Evolutionary conservation across 2,329 filamentous ascomycete species (phyloP), one percentile per base, ranked within the genome.

Genomic region (Claviceps maximensis): DNA sequence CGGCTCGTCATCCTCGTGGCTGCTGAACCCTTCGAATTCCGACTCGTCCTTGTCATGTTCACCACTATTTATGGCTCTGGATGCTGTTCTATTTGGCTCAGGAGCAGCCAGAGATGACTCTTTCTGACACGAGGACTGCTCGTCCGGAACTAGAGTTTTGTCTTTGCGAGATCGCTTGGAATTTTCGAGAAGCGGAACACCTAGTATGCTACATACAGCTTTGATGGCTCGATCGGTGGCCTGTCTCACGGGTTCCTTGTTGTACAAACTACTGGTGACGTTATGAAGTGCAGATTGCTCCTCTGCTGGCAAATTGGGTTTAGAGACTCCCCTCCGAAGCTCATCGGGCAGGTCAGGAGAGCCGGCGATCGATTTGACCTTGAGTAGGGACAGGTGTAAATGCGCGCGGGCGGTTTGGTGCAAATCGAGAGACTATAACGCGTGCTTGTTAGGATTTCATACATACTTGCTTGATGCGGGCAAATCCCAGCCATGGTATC

Each of bases 231-330:
- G 70, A 27, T 74, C 71, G 10, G 78, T 65, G 2, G 71, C 70
- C 49, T 74, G 69, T 57, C 72, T 74, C 51, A 80, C 77, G 31
- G 73, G 69, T 6, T 71, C 70, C 51, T 72, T 68, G 54, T 77
- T 80, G 61, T 74, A 80, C 2, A 82, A 66, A 8, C 71, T 72
- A 55, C 78, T 82, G 27, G 79, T 81, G 50, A 82, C 78, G 61
- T 81, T 81, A 59, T 82, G 78, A 27, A 80, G 65, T 2, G 75
- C 71, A 0, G 63, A 58, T 51, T 67, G 69, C 59, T 80, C 75
- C 50, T 80, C 77, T 45, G 76, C 74, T 1, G 74, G 69, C 3
- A 80, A 62, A 1, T 75, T 67, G 2, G 75, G 74, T 57, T 76
- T 79, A 17, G 75, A 67, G 0, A 78, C 63, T 27, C 72, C 70